Conservation (phyloP, 768 basidiomycete genomes). For the Russula vinacea region DNA sequence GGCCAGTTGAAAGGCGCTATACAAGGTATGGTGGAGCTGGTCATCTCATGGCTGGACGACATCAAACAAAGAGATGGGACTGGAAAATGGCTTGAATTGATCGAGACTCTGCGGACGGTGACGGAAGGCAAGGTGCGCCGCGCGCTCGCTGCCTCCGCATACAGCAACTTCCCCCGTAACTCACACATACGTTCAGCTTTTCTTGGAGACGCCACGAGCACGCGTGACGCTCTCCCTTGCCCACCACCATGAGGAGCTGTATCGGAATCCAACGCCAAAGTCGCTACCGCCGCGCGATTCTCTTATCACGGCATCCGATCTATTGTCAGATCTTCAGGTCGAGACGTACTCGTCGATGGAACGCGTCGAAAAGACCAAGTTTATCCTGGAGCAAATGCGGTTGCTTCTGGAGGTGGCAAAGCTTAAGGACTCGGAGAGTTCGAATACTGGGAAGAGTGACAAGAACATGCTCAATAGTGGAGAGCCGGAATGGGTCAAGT, state of each 20-base stretch:
- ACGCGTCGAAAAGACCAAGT: constrained; percentile 95
- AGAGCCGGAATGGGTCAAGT: constrained; percentile 90
- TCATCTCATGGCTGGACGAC: constrained; percentile 77
- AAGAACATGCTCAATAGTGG: constrained; percentile 66
- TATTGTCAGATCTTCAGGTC: constrained; percentile 92
- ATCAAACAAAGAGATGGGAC: constrained; percentile 64
- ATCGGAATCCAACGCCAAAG: constrained; percentile 44
- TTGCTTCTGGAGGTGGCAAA: constrained; percentile 74
- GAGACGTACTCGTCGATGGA: constrained; percentile 99
- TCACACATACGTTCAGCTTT: constrained; percentile 56
- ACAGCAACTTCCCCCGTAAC: neutral
- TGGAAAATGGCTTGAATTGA: constrained; percentile 79
- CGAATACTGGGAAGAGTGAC: constrained; percentile 46
- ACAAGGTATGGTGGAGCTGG: constrained; percentile 86
- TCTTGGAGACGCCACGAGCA: constrained; percentile 93
- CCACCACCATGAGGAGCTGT: constrained; percentile 75
- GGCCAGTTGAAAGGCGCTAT: constrained; percentile 91
- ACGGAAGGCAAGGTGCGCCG: constrained; percentile 92
- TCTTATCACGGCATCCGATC: constrained; percentile 82
- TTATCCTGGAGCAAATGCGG: constrained; percentile 97
- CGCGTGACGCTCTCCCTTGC: constrained; percentile 88
- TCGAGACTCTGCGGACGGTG: constrained; percentile 85
- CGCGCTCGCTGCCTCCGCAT: neutral
- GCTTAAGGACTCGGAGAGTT: constrained; percentile 64
- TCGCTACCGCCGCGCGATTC: constrained; percentile 47